phyloP scores from a whole-genome alignment of 306 rosid genomes.

The Quercus berberidifolia region DNA sequence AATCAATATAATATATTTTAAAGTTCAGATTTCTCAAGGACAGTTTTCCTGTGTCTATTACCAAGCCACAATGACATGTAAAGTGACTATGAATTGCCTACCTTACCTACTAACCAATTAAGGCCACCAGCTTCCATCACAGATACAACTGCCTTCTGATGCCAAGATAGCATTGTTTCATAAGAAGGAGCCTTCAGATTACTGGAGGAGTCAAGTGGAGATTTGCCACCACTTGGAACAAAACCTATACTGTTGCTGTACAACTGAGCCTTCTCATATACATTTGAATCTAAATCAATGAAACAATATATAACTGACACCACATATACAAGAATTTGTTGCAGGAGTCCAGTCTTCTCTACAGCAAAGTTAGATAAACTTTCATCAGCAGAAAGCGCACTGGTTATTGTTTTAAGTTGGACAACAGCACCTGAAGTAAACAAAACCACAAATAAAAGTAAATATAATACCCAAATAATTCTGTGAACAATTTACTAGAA shows the following conservation, averaged over 20 bases:
- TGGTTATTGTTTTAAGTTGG: conserved; percentile 83
- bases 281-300: conserved; percentile 66
- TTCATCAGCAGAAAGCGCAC: conserved; percentile 66
- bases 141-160: conserved; percentile 83
- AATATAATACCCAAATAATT: background rate
- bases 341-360: conserved; percentile 68
- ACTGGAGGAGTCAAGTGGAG: conserved; percentile 46
- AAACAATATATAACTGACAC: conserved; percentile 70
- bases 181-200: conserved; percentile 51
- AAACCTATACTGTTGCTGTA: conserved; percentile 43
- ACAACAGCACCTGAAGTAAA: conserved; percentile 79
- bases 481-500: background rate
- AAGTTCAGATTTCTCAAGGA: background rate
- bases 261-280: conserved; percentile 47
- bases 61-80: background rate
- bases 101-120: conserved; percentile 99
- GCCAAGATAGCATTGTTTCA: conserved; percentile 77
- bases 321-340: conserved; percentile 68
- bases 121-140: conserved; percentile 99
- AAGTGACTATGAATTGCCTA: conserved; percentile 50
- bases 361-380: conserved; percentile 46
- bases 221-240: conserved; percentile 34
- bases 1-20: background rate
- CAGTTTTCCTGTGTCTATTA: background rate
- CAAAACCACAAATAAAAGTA: conserved; percentile 28